Evolutionary conservation across 2,329 filamentous ascomycete species (phyloP), one percentile per base, ranked within the genome.

Genomic region (Cephalotrichum gorgonifer): DNA sequence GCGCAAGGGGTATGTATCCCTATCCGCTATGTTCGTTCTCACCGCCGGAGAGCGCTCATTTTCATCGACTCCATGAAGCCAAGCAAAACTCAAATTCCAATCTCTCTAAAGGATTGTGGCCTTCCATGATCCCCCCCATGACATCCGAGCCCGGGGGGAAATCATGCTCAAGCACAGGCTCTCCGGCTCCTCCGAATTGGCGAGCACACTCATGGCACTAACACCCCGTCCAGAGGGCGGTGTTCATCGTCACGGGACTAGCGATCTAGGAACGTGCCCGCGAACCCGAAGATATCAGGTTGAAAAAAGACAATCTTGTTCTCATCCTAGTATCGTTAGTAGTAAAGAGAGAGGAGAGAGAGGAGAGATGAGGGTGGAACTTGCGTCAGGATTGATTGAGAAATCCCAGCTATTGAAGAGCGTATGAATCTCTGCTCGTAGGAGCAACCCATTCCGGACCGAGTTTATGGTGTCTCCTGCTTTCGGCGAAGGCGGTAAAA

Each of bases 391-490:
- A 26, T 61, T 57, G 5, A 62, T 55, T 9, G 55, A 54, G 22
- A 62, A 12, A 15, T 14, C 3, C 46, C 55, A 62, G 11, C n/a
- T 27, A 28, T 59, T 53, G 43, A 58, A 60, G 3, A 56, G 38
- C 12, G 31, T 2, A 39, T 59, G 60, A 9, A 60, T 48, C 43
- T 50, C 42, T 3, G 14, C 11, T 4, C n/a, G 35, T 5, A 62
- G 50, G 11, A 61, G 53, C n/a, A 61, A 25, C 3, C 60, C 60
- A 54, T 60, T 62, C 44, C 60, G 57, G 11, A 56, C 47, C 15
- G 56, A 60, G 50, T 60, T 55, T 9, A 60, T 59, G 11, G 22
- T 7, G 15, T n/a, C 41, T 23, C 3, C 28, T 20, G 14, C 3
- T 43, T 27, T 26, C 20, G 4, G 8, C 22, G 35, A 42, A 27